Evolutionary conservation across 1,139 yeast genomes (phyloP), one percentile per base, ranked within the genome.

Genomic region (Pichia sp.): DNA sequence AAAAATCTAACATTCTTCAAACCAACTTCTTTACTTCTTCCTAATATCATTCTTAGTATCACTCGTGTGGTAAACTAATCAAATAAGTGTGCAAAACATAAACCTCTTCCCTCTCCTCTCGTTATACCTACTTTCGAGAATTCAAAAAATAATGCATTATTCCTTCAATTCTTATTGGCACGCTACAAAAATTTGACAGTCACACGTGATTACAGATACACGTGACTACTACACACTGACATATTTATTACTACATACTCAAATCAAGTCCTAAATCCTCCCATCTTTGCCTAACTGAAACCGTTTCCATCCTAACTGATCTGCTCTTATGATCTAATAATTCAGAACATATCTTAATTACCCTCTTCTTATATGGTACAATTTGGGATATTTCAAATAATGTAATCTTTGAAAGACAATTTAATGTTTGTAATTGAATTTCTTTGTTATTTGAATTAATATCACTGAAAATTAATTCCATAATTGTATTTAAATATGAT

Each of bases 291-390:
- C 96, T 74, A 40, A 91, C 77, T 51, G 82, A 85, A 41, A 83
- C 79, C 8, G 89, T 82, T 41, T 76, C 71, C 56, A 77, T 80
- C 53, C 98, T 73, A 2, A 91, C 85, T 5, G 61, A 63, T 59
- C 98, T 73, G 55, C 71, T 80, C 40, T 70, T 73, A 58, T 91
- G 96, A 51, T 84, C 95, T 49, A 91, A 65, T 1, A 73, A 79
- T 1, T 54, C 55, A 2, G 64, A 66, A 39, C 85, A 63, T 9
- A 67, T 69, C 21, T 54, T 60, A 34, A 85, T 66, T 8, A 84
- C 68, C 4, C 59, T 60, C 6, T 60, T 55, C 53, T 76, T 77
- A 54, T 69, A 81, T 6, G 79, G 77, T 22, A 72, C 63, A 41
- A 81, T 52, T 22, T 64, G 57, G n/a, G 44, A 37, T 42, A 68